Conservation (phyloP, 2,329 filamentous ascomycete genomes). For the Tolypocladium pustulatum region DNA sequence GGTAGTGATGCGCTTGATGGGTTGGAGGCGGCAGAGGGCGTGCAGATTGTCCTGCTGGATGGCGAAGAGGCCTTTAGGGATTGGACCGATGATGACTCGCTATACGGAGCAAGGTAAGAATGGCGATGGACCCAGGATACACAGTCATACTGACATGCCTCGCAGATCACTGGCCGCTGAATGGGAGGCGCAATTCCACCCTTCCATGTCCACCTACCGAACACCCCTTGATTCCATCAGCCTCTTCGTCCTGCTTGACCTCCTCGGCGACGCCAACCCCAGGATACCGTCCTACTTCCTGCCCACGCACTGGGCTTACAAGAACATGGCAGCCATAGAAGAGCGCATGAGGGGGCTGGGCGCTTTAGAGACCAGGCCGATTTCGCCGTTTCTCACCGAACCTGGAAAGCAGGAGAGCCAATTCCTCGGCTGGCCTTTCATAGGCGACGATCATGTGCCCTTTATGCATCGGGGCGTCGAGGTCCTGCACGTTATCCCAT, state of each 20-base stretch:
- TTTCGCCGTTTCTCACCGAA: conserved; percentile 53
- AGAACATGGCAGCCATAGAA: conserved; percentile 64
- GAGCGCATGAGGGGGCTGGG: conserved; percentile 56
- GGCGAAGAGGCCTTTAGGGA: conserved; percentile 83
- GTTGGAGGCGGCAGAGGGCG: conserved; percentile 66
- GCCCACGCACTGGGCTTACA: conserved; percentile 89
- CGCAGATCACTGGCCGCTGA: conserved; percentile 59
- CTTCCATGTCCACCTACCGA: conserved; percentile 62
- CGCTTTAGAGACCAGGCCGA: conserved; percentile 50
- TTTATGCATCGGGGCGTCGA: conserved; percentile 83
- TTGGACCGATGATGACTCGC: conserved; percentile 73
- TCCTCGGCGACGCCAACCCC: conserved; percentile 63
- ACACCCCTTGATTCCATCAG: conserved; percentile 70
- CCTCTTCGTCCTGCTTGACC: conserved; percentile 83
- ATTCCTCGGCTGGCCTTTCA: conserved; percentile 36
- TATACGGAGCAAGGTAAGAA: conserved; percentile 73
- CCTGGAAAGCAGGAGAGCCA: conserved; percentile 36
- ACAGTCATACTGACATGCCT: background rate
- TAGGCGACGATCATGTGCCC: conserved; percentile 84
- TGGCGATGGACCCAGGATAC: background rate
- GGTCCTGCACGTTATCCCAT: conserved; percentile 79
- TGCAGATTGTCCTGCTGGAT: conserved; percentile 85
- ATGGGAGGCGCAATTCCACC: conserved; percentile 66
- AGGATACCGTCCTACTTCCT: conserved; percentile 76
- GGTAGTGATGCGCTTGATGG: conserved; percentile 51